Evolutionary conservation across 2,329 filamentous ascomycete species (phyloP).

Genomic region (Lizonia empirigonia): DNA sequence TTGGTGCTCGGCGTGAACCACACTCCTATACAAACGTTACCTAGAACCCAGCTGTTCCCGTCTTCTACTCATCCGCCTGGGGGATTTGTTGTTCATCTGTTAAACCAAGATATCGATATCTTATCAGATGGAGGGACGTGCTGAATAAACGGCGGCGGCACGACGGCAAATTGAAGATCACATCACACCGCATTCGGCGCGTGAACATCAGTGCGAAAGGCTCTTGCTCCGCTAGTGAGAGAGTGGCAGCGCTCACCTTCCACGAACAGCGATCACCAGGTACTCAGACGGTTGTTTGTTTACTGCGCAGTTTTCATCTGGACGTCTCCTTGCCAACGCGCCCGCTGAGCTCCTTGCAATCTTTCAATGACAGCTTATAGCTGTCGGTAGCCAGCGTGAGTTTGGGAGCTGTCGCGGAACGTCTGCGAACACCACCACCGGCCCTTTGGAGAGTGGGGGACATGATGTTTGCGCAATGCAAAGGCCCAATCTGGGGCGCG

Average conservation of each 20-base stretch:
- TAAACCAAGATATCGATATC: slow-evolving; percentile 11
- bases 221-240: slow-evolving; percentile 15
- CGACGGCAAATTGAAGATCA: slow-evolving; percentile 13
- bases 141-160: slow-evolving; percentile 11
- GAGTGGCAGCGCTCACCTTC: slow-evolving; percentile 7
- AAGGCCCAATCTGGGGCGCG: slow-evolving; percentile 62
- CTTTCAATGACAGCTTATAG: slow-evolving; percentile 23
- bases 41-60: background rate
- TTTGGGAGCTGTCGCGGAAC: slow-evolving; percentile 21
- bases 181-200: slow-evolving; percentile 19
- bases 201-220: slow-evolving; percentile 18
- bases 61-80: background rate
- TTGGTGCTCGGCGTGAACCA: slow-evolving; percentile 2
- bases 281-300: slow-evolving; percentile 14
- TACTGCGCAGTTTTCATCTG: slow-evolving; percentile 5
- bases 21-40: slow-evolving; percentile 3
- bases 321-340: slow-evolving; percentile 8
- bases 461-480: slow-evolving; percentile 62
- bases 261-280: slow-evolving; percentile 17
- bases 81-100: background rate
- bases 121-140: slow-evolving; percentile 20
- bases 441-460: slow-evolving; percentile 17
- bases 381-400: slow-evolving; percentile 27
- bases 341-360: slow-evolving; percentile 16
- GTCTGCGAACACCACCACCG: slow-evolving; percentile 20